Evolutionary conservation across 164 flowering plant genomes (phyloP).

Genomic region (grape (Vitis vinifera)): ASM3070453v1 NC_081822.1:763501-764000

Average conservation of each 20-base stretch:
- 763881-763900: slow-evolving; percentile 73
- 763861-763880: slow-evolving; percentile 75
- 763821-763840: too few species aligned
- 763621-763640: too few species aligned
- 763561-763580: too few species aligned
- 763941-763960: slow-evolving; percentile 92
- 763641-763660: too few species aligned
- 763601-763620: too few species aligned
- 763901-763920: slow-evolving; percentile 80
- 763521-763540: too few species aligned
- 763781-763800: background rate
- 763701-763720: background rate
- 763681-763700: too few species aligned
- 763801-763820: background rate
- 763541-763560: too few species aligned
- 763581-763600: too few species aligned
- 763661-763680: too few species aligned
- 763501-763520: too few species aligned
- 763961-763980: slow-evolving; percentile 57
- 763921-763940: slow-evolving; percentile 94
- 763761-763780: background rate
- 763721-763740: background rate
- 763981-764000: slow-evolving; percentile 44
- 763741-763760: background rate
- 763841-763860: background rate